Conservation (phyloP, 2,329 filamentous ascomycete species). For the Zymoseptoria brevis region DNA sequence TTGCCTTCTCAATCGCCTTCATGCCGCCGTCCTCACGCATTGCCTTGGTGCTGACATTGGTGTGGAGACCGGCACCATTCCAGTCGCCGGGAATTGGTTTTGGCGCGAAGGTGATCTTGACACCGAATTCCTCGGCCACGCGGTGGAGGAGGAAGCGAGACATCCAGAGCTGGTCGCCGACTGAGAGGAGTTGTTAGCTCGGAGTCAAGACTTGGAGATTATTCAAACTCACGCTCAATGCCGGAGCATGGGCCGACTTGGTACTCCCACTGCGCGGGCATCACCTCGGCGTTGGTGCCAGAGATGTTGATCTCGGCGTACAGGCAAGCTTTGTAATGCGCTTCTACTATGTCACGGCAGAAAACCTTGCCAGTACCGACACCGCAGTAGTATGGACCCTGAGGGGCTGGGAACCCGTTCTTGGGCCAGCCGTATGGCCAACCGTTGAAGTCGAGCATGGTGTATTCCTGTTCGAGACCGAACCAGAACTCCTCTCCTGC, state of each 20-base stretch:
- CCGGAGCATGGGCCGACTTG: conserved; percentile 86
- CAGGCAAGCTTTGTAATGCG: conserved; percentile 83
- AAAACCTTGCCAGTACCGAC: conserved; percentile 95
- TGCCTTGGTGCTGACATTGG: conserved; percentile 83
- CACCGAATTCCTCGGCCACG: conserved; percentile 92
- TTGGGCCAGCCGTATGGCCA: conserved; percentile 89
- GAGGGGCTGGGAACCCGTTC: conserved; percentile 81
- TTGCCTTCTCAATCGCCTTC: conserved; percentile 82
- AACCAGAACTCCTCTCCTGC: conserved; percentile 86
- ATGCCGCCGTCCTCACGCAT: conserved; percentile 91
- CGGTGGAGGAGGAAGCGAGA: conserved; percentile 82
- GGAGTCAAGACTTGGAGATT: neutral
- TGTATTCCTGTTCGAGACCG: conserved; percentile 97
- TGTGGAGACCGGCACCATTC: conserved; percentile 93
- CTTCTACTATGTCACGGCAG: conserved; percentile 95
- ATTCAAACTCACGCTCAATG: conserved; percentile 60
- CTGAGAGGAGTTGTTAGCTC: conserved; percentile 32
- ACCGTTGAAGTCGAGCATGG: conserved; percentile 74
- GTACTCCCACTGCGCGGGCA: conserved; percentile 97
- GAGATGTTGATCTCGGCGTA: conserved; percentile 90
- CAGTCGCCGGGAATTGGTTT: conserved; percentile 95
- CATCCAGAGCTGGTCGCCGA: conserved; percentile 96
- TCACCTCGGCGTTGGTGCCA: conserved; percentile 97
- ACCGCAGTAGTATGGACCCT: conserved; percentile 97
- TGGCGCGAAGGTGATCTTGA: conserved; percentile 87